Evolutionary conservation across 805 yeast species (phyloP), one percentile per base, ranked within the genome.

Genomic region (Saccharomycopsis sp.): DNA sequence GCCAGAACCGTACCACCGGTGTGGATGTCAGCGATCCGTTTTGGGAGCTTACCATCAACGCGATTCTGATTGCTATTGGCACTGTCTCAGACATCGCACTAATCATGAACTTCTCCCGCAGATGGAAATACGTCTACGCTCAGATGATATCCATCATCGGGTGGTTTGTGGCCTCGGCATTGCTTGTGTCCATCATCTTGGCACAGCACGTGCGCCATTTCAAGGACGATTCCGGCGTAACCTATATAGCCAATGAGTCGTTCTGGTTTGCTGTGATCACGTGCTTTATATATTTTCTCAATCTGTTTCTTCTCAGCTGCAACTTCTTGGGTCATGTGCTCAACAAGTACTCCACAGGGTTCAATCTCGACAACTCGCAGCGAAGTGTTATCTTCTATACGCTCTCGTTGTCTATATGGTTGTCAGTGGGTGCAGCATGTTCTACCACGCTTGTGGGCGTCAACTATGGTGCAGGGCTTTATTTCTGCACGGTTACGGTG

Each of bases 251-350:
- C 14, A 73, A 89, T 0, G 85, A 82, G 63, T 96, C 96, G 1
- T 90, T 80, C 68, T 90, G 92, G 91, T 86, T 78, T 69, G 96
- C 90, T 0, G 80, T 81, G 0, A 71, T 86, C 60, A 87, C 96
- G 0, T 77, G 82, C 2, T 72, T 77, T 1, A 70, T 88, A 24
- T 89, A 91, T 69, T 78, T 81, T 60, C 52, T 73, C 3, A 86
- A 92, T 63, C 76, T 84, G 2, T 19, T 75, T 1, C 68, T 84
- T 15, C 73, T 89, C 52, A 57, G 76, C 0, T 61, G 82, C 41
- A 90, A 89, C 71, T 83, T 80, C 60, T 56, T 77, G 3, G 96
- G 97, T 1, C 86, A 81, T 66, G 63, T 75, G 14, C 56, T 75
- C 44, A 74, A 78, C 2, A 83, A 81, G 64, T 89, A 88, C 64